Evolutionary conservation across 495 filamentous ascomycete genomes (phyloP), one percentile per base, ranked within the genome.

Genomic region (Zalerion maritima): DNA sequence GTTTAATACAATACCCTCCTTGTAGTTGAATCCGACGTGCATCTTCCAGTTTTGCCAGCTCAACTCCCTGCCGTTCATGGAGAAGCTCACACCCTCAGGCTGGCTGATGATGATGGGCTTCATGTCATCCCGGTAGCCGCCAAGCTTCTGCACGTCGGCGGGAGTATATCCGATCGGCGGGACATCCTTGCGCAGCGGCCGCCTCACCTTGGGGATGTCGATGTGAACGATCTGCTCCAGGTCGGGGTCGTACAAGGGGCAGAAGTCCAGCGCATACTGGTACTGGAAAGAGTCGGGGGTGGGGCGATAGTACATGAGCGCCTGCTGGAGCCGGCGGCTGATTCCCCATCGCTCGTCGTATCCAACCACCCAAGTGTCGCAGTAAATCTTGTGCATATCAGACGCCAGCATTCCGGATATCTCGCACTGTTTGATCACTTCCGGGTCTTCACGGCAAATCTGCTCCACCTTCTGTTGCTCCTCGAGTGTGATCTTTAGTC

Each of bases 31-130:
- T 10, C 86, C 86, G 20, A 94, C 72, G 46, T 94, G 87, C 37
- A 96, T 70, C 47, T 68, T 85, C 81, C 84, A 96, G 42, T 92
- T 94, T 50, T 93, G 86, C 87, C 87, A 96, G 26, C 72, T 73
- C 21, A 94, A 70, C n/a, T 62, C 61, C 4, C 84, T 57, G 3
- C 81, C 83, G 6, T 78, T 68, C 22, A 93, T 52, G n/a, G 67
- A 70, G 63, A 94, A 96, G 0, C 81, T 89, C 1, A 94, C 86
- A 8, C 87, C 87, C 35, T 93, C 83, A 0, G 87, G 87, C 57
- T 96, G 87, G 1, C 81, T 87, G 46, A 94, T 87, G 56, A 91
- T 75, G 50, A 94, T 80, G n/a, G 87, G 83, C 59, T 92, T 94
- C 32, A 91, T 46, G 37, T 85, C 73, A 6, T 59, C 76, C 13